A percentile compares a stretch with the other conserved stretches of the same genome.
Conservation (phyloP, 2,329 filamentous ascomycete genomes). For the Aspergillus sp. region DNA sequence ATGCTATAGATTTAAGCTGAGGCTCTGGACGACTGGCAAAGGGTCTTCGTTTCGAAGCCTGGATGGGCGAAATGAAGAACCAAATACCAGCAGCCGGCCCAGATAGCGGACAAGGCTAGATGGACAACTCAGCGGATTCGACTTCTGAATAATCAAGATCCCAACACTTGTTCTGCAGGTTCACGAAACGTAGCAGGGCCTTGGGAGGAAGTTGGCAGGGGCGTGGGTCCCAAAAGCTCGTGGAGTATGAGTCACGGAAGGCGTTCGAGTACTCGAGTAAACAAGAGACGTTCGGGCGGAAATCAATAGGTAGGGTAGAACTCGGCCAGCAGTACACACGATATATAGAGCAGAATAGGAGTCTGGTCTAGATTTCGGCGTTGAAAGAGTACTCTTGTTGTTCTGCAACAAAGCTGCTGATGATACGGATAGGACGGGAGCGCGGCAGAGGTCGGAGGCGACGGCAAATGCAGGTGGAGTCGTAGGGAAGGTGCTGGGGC, state of each 20-base stretch:
- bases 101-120: conserved; percentile 15
- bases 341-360: conserved; percentile 17
- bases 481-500: conserved; percentile 19
- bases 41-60: conserved; percentile 24
- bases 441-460: conserved; percentile 5
- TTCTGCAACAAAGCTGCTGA: conserved; percentile 6
- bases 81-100: conserved; percentile 26
- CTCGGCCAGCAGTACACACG: conserved; percentile 11
- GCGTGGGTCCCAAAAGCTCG: conserved; percentile 20
- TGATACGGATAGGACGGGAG: conserved; percentile 3
- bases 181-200: conserved; percentile 18
- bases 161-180: conserved; percentile 17
- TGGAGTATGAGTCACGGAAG: conserved; percentile 23
- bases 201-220: conserved; percentile 7
- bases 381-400: conserved; percentile 13
- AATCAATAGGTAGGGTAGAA: conserved; percentile 3
- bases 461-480: conserved; percentile 3
- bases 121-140: conserved; percentile 19
- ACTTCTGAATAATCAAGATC: conserved; percentile 8
- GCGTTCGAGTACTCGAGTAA: conserved; percentile 17
- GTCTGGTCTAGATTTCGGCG: conserved; percentile 6
- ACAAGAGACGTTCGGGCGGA: conserved; percentile 12
- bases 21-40: conserved; percentile 26
- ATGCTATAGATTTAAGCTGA: conserved; percentile 21
- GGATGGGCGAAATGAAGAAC: conserved; percentile 20